Conservation (phyloP, 2,329 filamentous ascomycete genomes). For the Penicillium crustosum region DNA sequence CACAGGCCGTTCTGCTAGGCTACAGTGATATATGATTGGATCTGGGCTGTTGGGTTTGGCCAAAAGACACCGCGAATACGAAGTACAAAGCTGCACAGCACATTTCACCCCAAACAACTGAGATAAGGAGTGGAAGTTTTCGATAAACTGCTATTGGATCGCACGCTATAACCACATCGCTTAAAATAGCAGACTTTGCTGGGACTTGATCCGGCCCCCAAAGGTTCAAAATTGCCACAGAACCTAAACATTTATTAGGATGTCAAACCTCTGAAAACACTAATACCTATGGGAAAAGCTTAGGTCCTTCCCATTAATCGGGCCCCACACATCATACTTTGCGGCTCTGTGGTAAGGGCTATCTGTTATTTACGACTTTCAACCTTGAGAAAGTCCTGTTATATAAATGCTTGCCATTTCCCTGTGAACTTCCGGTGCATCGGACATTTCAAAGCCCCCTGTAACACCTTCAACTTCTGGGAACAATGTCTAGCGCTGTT, state of each 20-base stretch:
- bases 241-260: neutral
- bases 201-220: neutral
- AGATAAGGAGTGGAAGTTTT: neutral
- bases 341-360: neutral
- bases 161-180: neutral
- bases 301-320: neutral
- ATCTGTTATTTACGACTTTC: neutral
- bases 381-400: neutral
- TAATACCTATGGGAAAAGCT: neutral
- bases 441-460: neutral
- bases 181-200: neutral
- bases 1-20: no score
- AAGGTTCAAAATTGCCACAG: neutral
- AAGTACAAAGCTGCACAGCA: neutral
- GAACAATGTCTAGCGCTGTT: neutral
- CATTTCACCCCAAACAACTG: neutral
- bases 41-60: no score
- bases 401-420: neutral
- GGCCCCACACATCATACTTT: neutral
- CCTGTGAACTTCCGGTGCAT: neutral
- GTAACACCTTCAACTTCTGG: neutral
- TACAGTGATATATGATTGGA: no score
- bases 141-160: neutral
- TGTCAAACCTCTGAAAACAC: neutral
- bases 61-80: no score